Percentiles rank a stretch among this genome's conserved stretches.
Conservation (phyloP, 2,329 filamentous ascomycete species). For the Fusarium setosum region DNA sequence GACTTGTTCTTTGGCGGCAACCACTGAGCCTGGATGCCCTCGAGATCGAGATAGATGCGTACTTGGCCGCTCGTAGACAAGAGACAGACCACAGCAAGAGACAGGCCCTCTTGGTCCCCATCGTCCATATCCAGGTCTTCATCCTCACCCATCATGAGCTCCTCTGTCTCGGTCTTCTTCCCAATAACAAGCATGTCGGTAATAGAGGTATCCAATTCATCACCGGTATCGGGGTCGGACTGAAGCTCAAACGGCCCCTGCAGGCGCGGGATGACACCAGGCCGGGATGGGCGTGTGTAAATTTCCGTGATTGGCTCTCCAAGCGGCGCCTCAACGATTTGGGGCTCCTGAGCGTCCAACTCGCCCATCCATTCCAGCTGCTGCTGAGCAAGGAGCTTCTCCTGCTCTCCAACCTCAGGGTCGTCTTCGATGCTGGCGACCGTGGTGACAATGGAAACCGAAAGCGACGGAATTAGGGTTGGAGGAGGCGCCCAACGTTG, state of each 20-base stretch:
- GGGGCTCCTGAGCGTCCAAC: conserved; percentile 71
- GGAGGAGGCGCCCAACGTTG: conserved; percentile 84
- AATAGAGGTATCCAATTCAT: conserved; percentile 66
- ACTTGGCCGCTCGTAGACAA: conserved; percentile 71
- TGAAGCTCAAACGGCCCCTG: conserved; percentile 72
- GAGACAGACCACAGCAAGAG: conserved; percentile 68
- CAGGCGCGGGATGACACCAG: conserved; percentile 68
- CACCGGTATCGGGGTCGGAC: conserved; percentile 65
- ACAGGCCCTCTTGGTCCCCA: conserved; percentile 68
- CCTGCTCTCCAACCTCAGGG: conserved; percentile 60
- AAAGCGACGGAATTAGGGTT: conserved; percentile 83
- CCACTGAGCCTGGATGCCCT: conserved; percentile 75
- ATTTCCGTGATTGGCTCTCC: conserved; percentile 65
- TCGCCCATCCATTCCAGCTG: conserved; percentile 77
- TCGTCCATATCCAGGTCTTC: conserved; percentile 69
- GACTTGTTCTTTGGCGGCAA: conserved; percentile 67
- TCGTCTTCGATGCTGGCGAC: conserved; percentile 72
- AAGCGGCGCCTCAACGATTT: conserved; percentile 59
- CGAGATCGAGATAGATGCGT: conserved; percentile 70
- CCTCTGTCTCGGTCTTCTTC: conserved; percentile 68
- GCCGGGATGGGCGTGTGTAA: conserved; percentile 66
- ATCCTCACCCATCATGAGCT: conserved; percentile 73
- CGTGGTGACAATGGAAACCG: conserved; percentile 84
- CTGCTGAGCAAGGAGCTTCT: conserved; percentile 70
- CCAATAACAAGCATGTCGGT: conserved; percentile 73